Evolutionary conservation across 805 yeast species (phyloP).

Genomic region (Phaffomyces thermotolerans): DNA sequence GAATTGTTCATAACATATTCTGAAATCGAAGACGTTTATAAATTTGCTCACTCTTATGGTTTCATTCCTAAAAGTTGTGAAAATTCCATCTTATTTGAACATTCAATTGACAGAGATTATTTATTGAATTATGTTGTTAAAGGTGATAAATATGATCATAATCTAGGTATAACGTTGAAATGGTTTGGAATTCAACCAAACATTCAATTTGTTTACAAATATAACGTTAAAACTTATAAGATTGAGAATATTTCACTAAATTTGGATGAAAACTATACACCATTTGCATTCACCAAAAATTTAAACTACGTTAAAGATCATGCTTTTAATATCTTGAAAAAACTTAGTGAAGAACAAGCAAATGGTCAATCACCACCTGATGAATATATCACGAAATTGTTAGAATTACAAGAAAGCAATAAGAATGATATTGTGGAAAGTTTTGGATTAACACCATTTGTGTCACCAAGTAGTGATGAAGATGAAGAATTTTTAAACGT

Average conservation of each 20-base stretch:
- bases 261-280: conserved; percentile 27
- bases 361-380: conserved; percentile 1
- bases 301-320: conserved; percentile 13
- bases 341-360: conserved; percentile 4
- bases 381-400: conserved; percentile 10
- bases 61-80: conserved; percentile 32
- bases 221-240: conserved; percentile 9
- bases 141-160: conserved; percentile 11
- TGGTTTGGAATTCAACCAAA: conserved; percentile 34
- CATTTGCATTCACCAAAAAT: conserved; percentile 25
- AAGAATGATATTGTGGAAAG: conserved; percentile 18
- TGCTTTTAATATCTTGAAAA: conserved; percentile 15
- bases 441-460: conserved; percentile 17
- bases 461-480: conserved; percentile 9
- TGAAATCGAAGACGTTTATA: conserved; percentile 34
- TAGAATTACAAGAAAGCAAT: conserved; percentile 14
- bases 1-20: conserved; percentile 41
- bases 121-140: conserved; percentile 5
- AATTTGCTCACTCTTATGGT: conserved; percentile 38
- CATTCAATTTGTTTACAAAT: conserved; percentile 30
- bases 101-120: conserved; percentile 26
- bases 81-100: conserved; percentile 24
- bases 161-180: conserved; percentile 25
- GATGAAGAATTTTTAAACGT: conserved; percentile 9
- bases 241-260: conserved; percentile 21